A percentile compares a stretch with the other conserved stretches of the same genome.
Conservation (phyloP, 1,284 basidiomycete genomes). For the Hypsizygus ulmarius region DNA sequence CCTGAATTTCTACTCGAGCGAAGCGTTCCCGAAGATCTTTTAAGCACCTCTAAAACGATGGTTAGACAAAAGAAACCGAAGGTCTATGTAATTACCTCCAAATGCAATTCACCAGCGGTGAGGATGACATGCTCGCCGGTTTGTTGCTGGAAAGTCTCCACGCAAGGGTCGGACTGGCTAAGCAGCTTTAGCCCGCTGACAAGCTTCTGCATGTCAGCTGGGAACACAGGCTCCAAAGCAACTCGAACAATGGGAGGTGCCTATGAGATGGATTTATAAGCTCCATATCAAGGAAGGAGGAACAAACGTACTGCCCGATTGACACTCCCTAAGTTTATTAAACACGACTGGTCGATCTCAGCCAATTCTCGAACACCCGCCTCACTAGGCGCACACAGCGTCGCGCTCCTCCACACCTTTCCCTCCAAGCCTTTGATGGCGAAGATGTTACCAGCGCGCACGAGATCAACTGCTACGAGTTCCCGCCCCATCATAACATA, state of each 20-base stretch:
- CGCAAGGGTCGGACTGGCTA: slow-evolving; percentile 95
- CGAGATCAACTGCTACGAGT: slow-evolving; percentile 78
- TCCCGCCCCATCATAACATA: slow-evolving; percentile 99
- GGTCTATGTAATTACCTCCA: slow-evolving; percentile 63
- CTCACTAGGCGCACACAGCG: slow-evolving; percentile 72
- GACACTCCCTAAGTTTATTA: slow-evolving; percentile 85
- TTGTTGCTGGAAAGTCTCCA: slow-evolving; percentile 94
- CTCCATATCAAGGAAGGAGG: neutral
- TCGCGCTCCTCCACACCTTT: slow-evolving; percentile 88
- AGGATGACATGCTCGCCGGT: slow-evolving; percentile 98
- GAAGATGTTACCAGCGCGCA: slow-evolving; percentile 95
- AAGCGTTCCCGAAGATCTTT: slow-evolving; percentile 96
- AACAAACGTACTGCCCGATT: slow-evolving; percentile 58
- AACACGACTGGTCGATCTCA: slow-evolving; percentile 40
- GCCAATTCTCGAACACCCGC: slow-evolving; percentile 38
- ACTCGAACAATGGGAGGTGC: slow-evolving; percentile 92
- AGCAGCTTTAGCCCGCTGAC: slow-evolving; percentile 87
- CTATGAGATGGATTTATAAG: slow-evolving; percentile 35
- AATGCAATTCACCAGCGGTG: slow-evolving; percentile 93
- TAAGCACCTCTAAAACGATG: slow-evolving; percentile 72
- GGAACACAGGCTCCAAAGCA: slow-evolving; percentile 85
- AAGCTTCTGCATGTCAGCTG: slow-evolving; percentile 93
- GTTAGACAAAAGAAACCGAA: slow-evolving; percentile 4
- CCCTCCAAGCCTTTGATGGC: slow-evolving; percentile 91
- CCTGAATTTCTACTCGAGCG: slow-evolving; percentile 89